These are phyloP conservation scores for Thalassiosira exigua DNA, from an alignment of 352 stramenopile genomes.

Conservation along the genomic window DNA sequence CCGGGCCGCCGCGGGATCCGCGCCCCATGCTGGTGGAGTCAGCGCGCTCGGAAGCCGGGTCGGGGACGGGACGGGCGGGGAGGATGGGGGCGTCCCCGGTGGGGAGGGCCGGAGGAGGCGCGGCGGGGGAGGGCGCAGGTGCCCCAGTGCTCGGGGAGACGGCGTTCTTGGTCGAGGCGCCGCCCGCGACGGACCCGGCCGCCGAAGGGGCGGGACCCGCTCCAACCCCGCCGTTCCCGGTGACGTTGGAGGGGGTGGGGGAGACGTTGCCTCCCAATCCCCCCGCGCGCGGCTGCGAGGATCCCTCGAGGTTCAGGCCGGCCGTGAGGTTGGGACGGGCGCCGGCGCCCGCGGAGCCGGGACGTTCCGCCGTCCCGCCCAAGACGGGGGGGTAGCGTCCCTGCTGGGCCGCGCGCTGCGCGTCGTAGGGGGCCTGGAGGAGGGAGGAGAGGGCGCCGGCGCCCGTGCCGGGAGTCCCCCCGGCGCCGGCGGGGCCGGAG, in stretches of 20 bases:
- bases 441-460: conserved; percentile 19
- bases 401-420: conserved; percentile 25
- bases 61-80: conserved; percentile 39
- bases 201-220: conserved; percentile 1
- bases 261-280: background rate
- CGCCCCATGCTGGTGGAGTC: background rate
- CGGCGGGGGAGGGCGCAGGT: conserved; percentile 1
- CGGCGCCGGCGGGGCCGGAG: background rate
- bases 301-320: background rate
- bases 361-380: conserved; percentile 23
- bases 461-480: background rate
- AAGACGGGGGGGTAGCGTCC: conserved; percentile 47
- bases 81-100: conserved; percentile 24
- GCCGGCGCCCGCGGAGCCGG: background rate
- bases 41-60: conserved; percentile 29
- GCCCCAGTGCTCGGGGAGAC: too few species aligned
- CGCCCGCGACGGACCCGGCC: background rate
- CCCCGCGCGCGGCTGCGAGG: background rate
- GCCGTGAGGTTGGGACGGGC: background rate
- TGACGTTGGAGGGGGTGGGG: conserved; percentile 9
- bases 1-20: too few species aligned
- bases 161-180: too few species aligned
- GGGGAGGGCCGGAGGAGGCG: background rate
- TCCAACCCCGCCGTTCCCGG: background rate
- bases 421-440: conserved; percentile 42